Conservation (phyloP, 345 rosid genomes). For the Syzygium aqueum region DNA sequence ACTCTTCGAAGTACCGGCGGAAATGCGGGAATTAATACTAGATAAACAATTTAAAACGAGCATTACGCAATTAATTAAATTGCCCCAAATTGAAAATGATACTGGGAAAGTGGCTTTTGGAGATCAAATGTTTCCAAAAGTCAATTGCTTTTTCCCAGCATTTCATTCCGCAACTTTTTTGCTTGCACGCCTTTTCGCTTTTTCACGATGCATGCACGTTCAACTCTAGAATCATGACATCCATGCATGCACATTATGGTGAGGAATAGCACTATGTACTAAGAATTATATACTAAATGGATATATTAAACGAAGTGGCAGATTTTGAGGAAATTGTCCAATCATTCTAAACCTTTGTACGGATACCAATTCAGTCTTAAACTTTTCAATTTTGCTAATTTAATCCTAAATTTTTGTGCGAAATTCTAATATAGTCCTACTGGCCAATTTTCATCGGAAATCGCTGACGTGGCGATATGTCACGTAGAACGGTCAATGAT, state of each 20-base stretch:
- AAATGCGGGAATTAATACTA: not conserved
- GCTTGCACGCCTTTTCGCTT: not conserved
- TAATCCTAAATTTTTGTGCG: rapidly evolving
- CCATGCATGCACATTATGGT: not conserved
- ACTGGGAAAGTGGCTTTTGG: not conserved
- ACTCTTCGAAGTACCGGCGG: not conserved
- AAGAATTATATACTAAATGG: not conserved
- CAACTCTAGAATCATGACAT: not conserved
- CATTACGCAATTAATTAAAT: not conserved
- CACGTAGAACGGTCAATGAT: rapidly evolving
- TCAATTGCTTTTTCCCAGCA: not conserved
- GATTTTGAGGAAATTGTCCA: not conserved
- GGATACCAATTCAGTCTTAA: rapidly evolving
- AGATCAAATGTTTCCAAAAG: not conserved
- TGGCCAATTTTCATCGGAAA: rapidly evolving
- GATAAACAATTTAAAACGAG: not conserved
- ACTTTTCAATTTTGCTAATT: not conserved
- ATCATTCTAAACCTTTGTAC: not conserved
- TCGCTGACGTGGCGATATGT: not conserved
- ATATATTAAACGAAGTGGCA: not conserved
- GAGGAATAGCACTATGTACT: not conserved
- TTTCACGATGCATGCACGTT: not conserved
- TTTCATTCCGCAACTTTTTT: not conserved
- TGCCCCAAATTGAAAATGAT: not conserved
- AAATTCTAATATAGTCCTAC: not conserved